Evolutionary conservation across 1,139 yeast species (phyloP), one percentile per base, ranked within the genome.

Genomic region (Geotrichum cucujoidarum): DNA sequence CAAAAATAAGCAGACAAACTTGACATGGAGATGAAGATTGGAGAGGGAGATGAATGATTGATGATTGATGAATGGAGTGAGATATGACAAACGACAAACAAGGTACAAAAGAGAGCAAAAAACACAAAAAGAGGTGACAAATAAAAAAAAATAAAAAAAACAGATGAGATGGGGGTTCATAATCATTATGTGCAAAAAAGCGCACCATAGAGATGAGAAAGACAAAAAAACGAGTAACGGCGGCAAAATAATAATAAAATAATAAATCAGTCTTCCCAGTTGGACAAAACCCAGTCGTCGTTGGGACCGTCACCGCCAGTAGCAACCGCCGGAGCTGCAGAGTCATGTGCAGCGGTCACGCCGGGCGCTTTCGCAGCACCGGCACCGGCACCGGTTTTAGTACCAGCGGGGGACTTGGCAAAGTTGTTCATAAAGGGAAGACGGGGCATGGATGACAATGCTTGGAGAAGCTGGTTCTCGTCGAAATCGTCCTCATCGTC

Each of bases 401-500:
- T 14, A 25, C 7, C 13, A n/a, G n/a, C n/a, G 4, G 33, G 33
- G 16, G 11, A 13, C 16, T 8, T n/a, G 17, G 33, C 16, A n/a
- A 8, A 8, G 24, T 20, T 35, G 36, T 31, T 31, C 25, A 17
- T 14, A 16, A 18, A 29, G 24, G 35, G 17, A 24, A 30, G 43
- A 14, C n/a, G 8, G 2, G 37, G 43, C 30, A 40, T 40, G 16
- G 36, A 21, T n/a, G 43, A 32, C 20, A 40, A 14, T 6, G 43
- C 43, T 14, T 40, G 29, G 22, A 40, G 14, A n/a, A 32, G 29
- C 20, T 47, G 43, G 34, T 45, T 55, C 34, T 49, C 49, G 45
- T 51, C 50, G 46, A 53, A 55, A 34, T 58, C 62, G 45, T 63
- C 66, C 27, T 57, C 63, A 31, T 62, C 65, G 40, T 62, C 65